phyloP scores from a whole-genome alignment of 345 rosid genomes.

The Gynandropsis gynandra region DNA sequence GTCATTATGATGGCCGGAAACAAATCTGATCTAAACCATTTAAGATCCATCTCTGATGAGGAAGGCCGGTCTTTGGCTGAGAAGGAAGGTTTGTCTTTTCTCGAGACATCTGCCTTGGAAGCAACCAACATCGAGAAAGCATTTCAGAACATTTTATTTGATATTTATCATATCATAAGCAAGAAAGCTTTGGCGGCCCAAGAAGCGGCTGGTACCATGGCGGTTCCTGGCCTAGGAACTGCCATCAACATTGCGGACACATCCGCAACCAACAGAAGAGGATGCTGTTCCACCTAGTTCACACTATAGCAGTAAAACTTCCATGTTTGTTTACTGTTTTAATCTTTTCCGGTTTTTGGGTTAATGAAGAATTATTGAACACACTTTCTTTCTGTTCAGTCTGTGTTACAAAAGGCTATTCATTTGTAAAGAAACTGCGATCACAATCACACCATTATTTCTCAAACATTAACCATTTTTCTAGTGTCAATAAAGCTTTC shows the following conservation, averaged over 20 bases:
- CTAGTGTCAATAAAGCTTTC: background rate
- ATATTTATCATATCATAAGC: conserved; percentile 65
- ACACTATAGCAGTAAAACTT: conserved; percentile 2
- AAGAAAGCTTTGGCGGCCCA: conserved; percentile 68
- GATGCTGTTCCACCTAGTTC: conserved; percentile 53
- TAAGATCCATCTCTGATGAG: conserved; percentile 52
- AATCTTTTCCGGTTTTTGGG: no score
- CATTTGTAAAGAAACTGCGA: no score
- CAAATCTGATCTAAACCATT: conserved; percentile 59
- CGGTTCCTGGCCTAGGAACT: conserved; percentile 56
- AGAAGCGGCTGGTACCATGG: conserved; percentile 42
- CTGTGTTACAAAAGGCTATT: no score
- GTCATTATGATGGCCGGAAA: conserved; percentile 80
- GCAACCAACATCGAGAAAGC: conserved; percentile 64
- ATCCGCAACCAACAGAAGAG: conserved; percentile 39
- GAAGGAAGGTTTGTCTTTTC: conserved; percentile 61
- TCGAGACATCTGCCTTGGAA: conserved; percentile 70
- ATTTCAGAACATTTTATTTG: conserved; percentile 50
- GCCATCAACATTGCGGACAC: conserved; percentile 52
- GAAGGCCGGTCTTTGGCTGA: conserved; percentile 55
- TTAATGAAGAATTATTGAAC: no score
- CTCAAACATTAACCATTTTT: background rate
- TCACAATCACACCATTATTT: no score
- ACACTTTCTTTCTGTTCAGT: no score
- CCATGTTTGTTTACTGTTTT: no score